Base-by-base conservation (phyloP, 371 early-diverging fungal genomes). In the Mucor velutinosus region DNA sequence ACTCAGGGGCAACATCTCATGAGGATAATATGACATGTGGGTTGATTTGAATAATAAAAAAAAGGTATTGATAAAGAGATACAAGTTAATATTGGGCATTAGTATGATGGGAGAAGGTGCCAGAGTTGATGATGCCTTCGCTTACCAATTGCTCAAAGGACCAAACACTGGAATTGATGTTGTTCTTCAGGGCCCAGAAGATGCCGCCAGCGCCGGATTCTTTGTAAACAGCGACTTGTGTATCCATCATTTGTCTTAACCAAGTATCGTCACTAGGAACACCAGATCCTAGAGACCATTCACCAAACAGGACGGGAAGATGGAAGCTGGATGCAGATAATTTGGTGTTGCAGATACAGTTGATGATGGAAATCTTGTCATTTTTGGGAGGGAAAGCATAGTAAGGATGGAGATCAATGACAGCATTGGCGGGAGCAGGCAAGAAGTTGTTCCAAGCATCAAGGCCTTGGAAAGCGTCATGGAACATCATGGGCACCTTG, bases 401-500 rank as follows among this genome's bases (percentile, higher is more conserved):
- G 30, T 76, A 76, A 47, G 76, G 74, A 66, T 76, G 76, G 15
- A 76, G 62, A n/a, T 76, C 76, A 51, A 76, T 70, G 1, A 76
- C 74, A 33, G 74, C 76, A 58, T 73, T 76, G 12, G 73, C 73
- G 32, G 70, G 62, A 3, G 61, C 47, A n/a, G 73, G 71, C 29
- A 76, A 70, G 23, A 76, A 76, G 45, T 57, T 25, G 14, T 37
- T 67, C 76, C 76, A 76, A 27, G 67, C 66, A 39, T 27, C 39
- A 4, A 71, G 58, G 0, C 76, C 76, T 63, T 67, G 49, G 53
- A 76, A 76, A 17, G 66, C 74, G 57, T 76, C 76, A 45, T 76
- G 76, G 55, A 76, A 76, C 62, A 76, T 73, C 76, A 76, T 76
- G 14, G 73, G 73, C 5, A 76, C 69, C 41, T 76, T 73, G 30